Evolutionary conservation across 345 rosid genomes (phyloP), one percentile per base, ranked within the genome.

Genomic region (Gossypium raimondii): DNA sequence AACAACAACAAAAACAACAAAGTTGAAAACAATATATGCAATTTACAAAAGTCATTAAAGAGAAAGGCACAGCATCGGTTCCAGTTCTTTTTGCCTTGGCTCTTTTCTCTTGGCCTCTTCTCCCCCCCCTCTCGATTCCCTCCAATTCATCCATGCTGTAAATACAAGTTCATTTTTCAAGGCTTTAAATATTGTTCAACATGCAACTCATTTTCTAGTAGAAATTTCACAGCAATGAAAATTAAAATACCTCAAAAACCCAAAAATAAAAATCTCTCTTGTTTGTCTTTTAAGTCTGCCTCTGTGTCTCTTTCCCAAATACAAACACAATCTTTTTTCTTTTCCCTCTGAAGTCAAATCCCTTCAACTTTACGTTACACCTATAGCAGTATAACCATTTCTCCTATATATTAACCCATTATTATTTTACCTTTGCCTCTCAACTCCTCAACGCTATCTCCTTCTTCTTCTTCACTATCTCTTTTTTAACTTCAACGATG

Each of bases 21-120:
- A 79, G 75, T 78, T 82, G 82, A 77, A 79, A 81, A 73, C 82
- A 61, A 80, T 73, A 61, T 65, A 25, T 34, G 41, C 17, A 59
- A 59, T 20, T 22, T 57, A 11, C 58, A 75, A 70, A 48, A 65
- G 17, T 50, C 52, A 73, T 58, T 51, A 74, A 76, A 67, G 63
- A 52, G 76, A 72, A 73, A 38, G 55, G 78, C 77, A 77, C 34
- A 60, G 88, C 87, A 81, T 86, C 64, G 86, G 83, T 87, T 86
- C 79, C 80, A 82, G 89, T 81, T 86, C 80, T 83, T 65, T 50
- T 69, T 55, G 55, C 74, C 73, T 84, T 87, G 88, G 85, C 76
- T 18, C 76, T 70, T 78, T 89, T 81, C 85, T 56, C 72, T 86
- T 87, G 91, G 92, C 90, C 65, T 73, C 72, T 85, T 89, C 85